phyloP scores from a whole-genome alignment of 495 filamentous ascomycete genomes.

The Neurospora sp. region DNA sequence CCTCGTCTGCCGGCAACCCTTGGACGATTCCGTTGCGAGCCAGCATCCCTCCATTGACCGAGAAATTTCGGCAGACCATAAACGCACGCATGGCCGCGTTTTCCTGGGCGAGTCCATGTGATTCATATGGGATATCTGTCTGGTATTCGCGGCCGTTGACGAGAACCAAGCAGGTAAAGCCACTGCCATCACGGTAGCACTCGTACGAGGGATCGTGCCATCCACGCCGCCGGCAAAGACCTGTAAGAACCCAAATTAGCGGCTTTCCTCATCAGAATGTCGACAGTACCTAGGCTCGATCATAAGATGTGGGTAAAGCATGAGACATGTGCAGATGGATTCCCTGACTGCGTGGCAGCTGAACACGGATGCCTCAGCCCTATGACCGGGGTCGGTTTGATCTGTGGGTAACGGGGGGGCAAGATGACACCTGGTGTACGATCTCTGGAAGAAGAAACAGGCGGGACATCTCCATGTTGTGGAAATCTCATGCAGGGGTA shows the following conservation, averaged over 20 bases:
- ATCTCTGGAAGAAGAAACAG: constrained; percentile 16
- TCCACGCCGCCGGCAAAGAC: constrained; percentile 89
- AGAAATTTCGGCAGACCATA: constrained; percentile 97
- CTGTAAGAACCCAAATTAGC: constrained; percentile 48
- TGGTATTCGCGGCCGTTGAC: constrained; percentile 97
- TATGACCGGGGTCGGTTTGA: constrained; percentile 11
- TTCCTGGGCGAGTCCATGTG: constrained; percentile 75
- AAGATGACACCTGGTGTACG: constrained; percentile 9
- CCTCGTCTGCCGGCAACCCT: constrained; percentile 62
- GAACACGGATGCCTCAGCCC: constrained; percentile 30
- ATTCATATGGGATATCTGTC: constrained; percentile 75
- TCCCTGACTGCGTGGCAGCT: constrained; percentile 33
- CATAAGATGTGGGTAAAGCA: not conserved
- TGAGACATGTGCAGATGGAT: constrained; percentile 2
- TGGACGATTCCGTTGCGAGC: constrained; percentile 75
- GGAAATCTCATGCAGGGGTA: constrained; percentile 19
- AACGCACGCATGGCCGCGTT: constrained; percentile 95
- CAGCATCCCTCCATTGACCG: constrained; percentile 90
- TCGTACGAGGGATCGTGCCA: constrained; percentile 93
- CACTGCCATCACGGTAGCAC: constrained; percentile 57
- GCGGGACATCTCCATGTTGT: constrained; percentile 13
- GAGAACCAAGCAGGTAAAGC: constrained; percentile 82
- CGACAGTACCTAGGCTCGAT: not conserved
- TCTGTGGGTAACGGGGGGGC: constrained; percentile 9
- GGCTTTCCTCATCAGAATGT: not conserved